Base-by-base conservation (phyloP, 805 yeast genomes). In the Tetrapisispora phaffii region DNA sequence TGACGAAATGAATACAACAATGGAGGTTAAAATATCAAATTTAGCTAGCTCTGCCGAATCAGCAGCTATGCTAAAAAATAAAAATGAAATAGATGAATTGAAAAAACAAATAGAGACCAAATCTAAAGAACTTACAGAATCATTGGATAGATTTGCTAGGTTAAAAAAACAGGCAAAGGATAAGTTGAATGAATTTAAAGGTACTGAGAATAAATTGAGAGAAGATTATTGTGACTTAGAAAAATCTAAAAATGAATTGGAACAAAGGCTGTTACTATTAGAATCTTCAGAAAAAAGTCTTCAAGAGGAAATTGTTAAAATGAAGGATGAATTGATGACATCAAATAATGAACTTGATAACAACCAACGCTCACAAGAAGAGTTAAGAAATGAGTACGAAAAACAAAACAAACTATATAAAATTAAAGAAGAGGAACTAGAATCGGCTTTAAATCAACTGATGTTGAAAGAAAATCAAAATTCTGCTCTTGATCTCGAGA, bases 171-270 rank as follows among this genome's bases (percentile, higher is more conserved):
- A 55, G 40, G 69, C 69, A 1, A 62, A 63, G 53, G 69, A 68
- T 39, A 60, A 62, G 31, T 46, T 62, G 26, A 55, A 59, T 41
- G 57, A 57, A 7, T 50, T 57, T 3, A 58, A 57, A 39, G 52
- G 54, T 5, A 65, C 65, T 6, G 59, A 72, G 22, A 63, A 66
- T 32, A 66, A 62, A 5, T 58, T 79, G 38, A 73, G 62, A 36
- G 46, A 54, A 6, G 65, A 71, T 47, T 48, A 69, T n/a, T 59
- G 57, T 9, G 62, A 58, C 4, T 46, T 72, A 19, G 52, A 54
- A n/a, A 47, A 54, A 1, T 49, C 48, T 35, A 35, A 28, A 41
- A 39, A 44, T 31, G 36, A 28, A 21, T 7, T 17, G 28, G n/a
- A 29, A 32, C 44, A 52, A 41, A 41, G 48, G 28, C 54, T 53